Percentiles rank a stretch among this genome's conserved stretches.
phyloP scores from a whole-genome alignment of 2,329 filamentous ascomycete genomes.

The Ophiostoma himal-ulmi region DNA sequence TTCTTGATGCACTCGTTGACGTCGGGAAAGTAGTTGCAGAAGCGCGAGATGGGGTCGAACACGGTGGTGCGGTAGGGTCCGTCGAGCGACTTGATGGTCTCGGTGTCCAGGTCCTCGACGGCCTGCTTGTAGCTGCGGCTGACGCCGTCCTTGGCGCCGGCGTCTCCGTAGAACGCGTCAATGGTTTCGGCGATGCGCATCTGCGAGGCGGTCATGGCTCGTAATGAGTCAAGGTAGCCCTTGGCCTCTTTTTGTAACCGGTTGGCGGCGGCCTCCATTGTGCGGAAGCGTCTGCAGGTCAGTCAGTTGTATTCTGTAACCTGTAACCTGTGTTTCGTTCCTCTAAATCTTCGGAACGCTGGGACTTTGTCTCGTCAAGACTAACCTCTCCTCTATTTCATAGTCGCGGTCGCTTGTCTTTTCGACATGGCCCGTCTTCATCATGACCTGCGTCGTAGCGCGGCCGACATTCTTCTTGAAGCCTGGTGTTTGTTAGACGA shows the following conservation, averaged over 20 bases:
- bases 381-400: slow-evolving; percentile 86
- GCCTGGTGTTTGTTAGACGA: slow-evolving; percentile 39
- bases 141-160: slow-evolving; percentile 89
- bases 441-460: slow-evolving; percentile 99
- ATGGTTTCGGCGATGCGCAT: slow-evolving; percentile 99
- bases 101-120: slow-evolving; percentile 93
- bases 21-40: slow-evolving; percentile 97
- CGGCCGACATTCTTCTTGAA: slow-evolving; percentile 98
- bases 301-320: background rate
- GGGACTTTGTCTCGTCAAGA: background rate
- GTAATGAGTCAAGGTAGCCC: slow-evolving; percentile 90
- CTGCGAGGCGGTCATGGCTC: slow-evolving; percentile 98
- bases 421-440: slow-evolving; percentile 99
- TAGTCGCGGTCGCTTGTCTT: slow-evolving; percentile 98
- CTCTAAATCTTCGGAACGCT: background rate
- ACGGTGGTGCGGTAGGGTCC: slow-evolving; percentile 94
- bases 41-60: slow-evolving; percentile 88
- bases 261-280: slow-evolving; percentile 90
- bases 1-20: slow-evolving; percentile 99
- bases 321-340: background rate
- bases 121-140: slow-evolving; percentile 97
- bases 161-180: slow-evolving; percentile 97
- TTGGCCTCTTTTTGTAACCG: slow-evolving; percentile 96
- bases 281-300: slow-evolving; percentile 72
- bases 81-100: slow-evolving; percentile 97